Conservation (phyloP, 192 early-diverging fungal species). For the Entomortierella chlamydospora region DNA sequence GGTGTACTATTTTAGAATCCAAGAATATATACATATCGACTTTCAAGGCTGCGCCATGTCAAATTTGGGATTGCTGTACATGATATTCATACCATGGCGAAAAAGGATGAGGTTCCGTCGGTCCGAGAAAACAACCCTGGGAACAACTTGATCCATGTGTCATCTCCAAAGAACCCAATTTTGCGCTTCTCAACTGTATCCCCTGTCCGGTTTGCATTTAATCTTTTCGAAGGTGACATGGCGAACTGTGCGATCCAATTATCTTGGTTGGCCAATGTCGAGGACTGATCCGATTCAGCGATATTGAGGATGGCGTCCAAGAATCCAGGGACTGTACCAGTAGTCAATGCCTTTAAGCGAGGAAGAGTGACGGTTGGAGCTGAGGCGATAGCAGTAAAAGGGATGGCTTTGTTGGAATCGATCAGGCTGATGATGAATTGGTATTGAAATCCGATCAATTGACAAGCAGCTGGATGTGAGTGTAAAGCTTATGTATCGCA, state of each 20-base stretch:
- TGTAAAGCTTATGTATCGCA: neutral
- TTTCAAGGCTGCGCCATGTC: neutral
- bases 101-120: constrained; percentile 76
- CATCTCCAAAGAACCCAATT: constrained; percentile 90
- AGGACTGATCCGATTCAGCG: constrained; percentile 77
- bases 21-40: too few species aligned
- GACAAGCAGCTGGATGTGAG: neutral
- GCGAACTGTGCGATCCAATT: constrained; percentile 79
- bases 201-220: constrained; percentile 20
- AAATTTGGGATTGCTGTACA: neutral
- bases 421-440: constrained; percentile 57
- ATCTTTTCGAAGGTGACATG: constrained; percentile 16
- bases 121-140: constrained; percentile 70
- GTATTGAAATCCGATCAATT: neutral
- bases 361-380: constrained; percentile 87
- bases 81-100: constrained; percentile 64
- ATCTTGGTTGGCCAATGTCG: constrained; percentile 70
- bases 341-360: constrained; percentile 84
- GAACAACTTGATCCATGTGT: constrained; percentile 94
- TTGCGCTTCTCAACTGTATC: constrained; percentile 57
- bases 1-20: neutral
- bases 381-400: constrained; percentile 64
- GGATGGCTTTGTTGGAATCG: constrained; percentile 55
- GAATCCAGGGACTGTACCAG: constrained; percentile 82
- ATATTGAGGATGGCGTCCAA: constrained; percentile 86